Base-by-base conservation (phyloP, 352 stramenopile genomes). In the Pythium pyrilobum region DNA sequence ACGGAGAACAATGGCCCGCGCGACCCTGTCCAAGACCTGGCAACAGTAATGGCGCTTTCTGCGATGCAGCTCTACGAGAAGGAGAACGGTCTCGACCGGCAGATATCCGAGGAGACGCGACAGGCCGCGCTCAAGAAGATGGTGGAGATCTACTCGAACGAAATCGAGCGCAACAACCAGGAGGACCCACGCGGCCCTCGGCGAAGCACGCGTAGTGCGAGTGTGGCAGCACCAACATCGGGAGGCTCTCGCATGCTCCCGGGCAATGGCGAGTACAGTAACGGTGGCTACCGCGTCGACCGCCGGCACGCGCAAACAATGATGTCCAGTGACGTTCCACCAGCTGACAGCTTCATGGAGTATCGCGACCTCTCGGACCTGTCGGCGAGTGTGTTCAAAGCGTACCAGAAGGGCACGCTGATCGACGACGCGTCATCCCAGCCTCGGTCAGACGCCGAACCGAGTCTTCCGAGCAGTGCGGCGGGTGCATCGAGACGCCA, bases 11-110 rank as follows among this genome's bases (percentile, higher is more conserved):
- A 15, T 2, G 43, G 21, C 8, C 33, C 48, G 40, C 37, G 34
- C 1, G 29, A 59, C n/a, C n/a, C 44, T 21, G 55, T 46, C 1
- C 54, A 81, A 16, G 67, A 87, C 37, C 41, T 77, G 23, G 80
- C 80, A 33, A 76, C 77, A 15, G 69, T 73, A 15, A 83, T 92
- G 65, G 81, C 81, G 12, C 69, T 92, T 39, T 83, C 66, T 11
- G 81, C 81, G 1, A 92, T 92, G 81, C 67, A 72, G n/a, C 34
- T 92, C 44, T 89, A 89, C 33, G 78, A 89, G 43, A 71, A 82
- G 48, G 78, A 88, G 45, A 75, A 72, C 12, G 76, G 77, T 2
- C 46, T 58, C 0, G 60, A 67, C 9, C 31, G 80, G 0, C 63
- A 81, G 6, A 71, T 91, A 0, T 69, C 74, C 0, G 67, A 87